Percentiles rank a stretch among this genome's conserved stretches.
These are phyloP conservation scores for Neonectria magnoliae DNA, from an alignment of 2,329 filamentous ascomycete genomes.

Conservation along the genomic window DNA sequence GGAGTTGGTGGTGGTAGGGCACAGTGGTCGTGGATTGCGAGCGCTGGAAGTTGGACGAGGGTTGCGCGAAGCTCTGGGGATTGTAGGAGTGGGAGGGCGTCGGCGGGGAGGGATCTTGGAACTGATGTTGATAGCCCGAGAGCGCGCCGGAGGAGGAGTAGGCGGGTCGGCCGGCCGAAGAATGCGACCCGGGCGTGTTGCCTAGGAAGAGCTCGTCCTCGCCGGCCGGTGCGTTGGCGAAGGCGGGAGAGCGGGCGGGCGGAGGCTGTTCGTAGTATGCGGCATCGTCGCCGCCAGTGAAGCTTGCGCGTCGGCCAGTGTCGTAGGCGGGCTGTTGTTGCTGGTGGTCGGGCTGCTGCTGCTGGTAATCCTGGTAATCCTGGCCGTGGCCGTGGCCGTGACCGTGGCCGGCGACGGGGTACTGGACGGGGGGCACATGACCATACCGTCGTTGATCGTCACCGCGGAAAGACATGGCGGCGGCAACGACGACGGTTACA, in stretches of 20 bases:
- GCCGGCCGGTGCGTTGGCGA: conserved; percentile 31
- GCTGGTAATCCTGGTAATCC: conserved; percentile 44
- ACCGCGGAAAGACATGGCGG: conserved; percentile 70
- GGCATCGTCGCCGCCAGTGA: conserved; percentile 79
- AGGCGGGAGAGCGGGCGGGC: conserved; percentile 38
- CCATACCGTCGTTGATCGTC: conserved; percentile 72
- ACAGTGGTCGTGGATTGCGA: conserved; percentile 63
- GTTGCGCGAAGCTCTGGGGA: conserved; percentile 69
- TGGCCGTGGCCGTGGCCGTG: conserved; percentile 41
- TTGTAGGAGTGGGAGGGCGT: conserved; percentile 71
- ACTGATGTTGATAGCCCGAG: conserved; percentile 63
- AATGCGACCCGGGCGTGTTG: conserved; percentile 50
- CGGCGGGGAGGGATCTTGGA: conserved; percentile 57
- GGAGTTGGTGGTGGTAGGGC: conserved; percentile 59
- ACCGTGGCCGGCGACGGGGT: conserved; percentile 59
- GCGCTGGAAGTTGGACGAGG: conserved; percentile 48
- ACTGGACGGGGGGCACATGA: conserved; percentile 73
- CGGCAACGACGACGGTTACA: conserved; percentile 8
- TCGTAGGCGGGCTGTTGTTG: conserved; percentile 46
- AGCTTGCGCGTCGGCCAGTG: conserved; percentile 71
- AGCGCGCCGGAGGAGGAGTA: conserved; percentile 58
- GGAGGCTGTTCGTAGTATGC: conserved; percentile 57
- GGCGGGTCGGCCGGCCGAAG: conserved; percentile 44
- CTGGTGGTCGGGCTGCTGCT: conserved; percentile 37
- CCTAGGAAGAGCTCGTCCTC: conserved; percentile 73